Base-by-base conservation (phyloP, 306 rosid genomes). In the Dicorynia guianensis region DNA sequence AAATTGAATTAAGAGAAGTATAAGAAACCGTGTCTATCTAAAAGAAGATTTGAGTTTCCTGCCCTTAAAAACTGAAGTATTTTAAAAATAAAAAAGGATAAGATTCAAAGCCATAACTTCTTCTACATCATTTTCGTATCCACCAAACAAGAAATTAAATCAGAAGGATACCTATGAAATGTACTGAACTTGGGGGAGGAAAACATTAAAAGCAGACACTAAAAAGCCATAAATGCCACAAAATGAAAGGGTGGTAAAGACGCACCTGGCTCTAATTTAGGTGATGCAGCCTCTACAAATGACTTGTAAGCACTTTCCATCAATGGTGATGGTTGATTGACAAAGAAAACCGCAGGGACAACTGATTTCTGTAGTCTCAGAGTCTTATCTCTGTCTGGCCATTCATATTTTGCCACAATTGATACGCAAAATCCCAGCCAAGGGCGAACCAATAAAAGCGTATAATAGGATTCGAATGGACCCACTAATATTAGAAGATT, bases 371-470 rank as follows among this genome's bases (percentile, higher is more conserved):
- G 2, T 25, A 25, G 30, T 2, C 30, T 1, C 2, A 25, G 30
- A 25, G 30, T 25, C 30, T 25, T 25, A 25, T 85, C 88, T 54
- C 6, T 52, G 66, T 43, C 33, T 61, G 47, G 67, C 85, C 85
- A 85, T 75, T 81, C 69, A 57, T 60, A 71, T 42, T 12, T 44
- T 58, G 54, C 7, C 74, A 39, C 69, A 20, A 14, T 18, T 17
- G 83, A 78, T 75, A 59, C 30, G 59, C 8, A 8, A 53, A 52
- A 34, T 71, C 76, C 5, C 2, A 15, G 7, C 61, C 61, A 2
- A 33, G 7, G 34, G 44, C 3, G n/a, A 50, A 58, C 86, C 86
- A 83, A 79, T 79, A 11, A 70, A 48, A n/a, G 75, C 12, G 50
- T 3, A 14, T 20, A 53, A 7, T 54, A 5, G 67, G 86, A 83